Percentiles rank a stretch among this genome's conserved stretches.
Conservation (phyloP, 805 yeast species). For the Starmerella tilneyi region DNA sequence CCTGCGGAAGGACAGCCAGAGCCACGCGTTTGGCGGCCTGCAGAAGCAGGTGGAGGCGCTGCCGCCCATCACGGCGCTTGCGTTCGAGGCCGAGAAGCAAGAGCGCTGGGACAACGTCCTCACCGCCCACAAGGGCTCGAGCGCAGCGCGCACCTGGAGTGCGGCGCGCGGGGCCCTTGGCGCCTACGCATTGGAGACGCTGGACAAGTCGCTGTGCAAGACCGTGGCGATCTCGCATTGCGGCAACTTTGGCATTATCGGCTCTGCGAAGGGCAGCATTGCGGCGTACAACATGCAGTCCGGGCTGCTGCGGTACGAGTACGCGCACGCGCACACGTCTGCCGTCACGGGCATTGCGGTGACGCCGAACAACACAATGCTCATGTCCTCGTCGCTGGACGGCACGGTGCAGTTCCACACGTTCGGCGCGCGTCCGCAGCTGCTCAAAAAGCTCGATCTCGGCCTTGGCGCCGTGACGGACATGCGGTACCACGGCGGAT, state of each 20-base stretch:
- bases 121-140: constrained; percentile 77
- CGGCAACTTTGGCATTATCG: constrained; percentile 90
- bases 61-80: constrained; percentile 61
- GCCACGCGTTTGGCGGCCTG: constrained; percentile 83
- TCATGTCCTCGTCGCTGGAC: constrained; percentile 82
- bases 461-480: constrained; percentile 63
- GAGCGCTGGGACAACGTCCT: constrained; percentile 91
- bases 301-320: constrained; percentile 66
- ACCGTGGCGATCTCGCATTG: constrained; percentile 76
- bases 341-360: constrained; percentile 81
- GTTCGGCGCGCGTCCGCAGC: constrained; percentile 41
- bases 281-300: constrained; percentile 85
- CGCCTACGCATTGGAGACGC: constrained; percentile 49
- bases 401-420: constrained; percentile 82
- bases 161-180: constrained; percentile 72
- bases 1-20: constrained; percentile 89
- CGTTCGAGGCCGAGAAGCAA: constrained; percentile 62
- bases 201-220: constrained; percentile 69
- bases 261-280: constrained; percentile 76
- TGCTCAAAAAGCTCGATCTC: constrained; percentile 41
- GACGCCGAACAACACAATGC: constrained; percentile 80
- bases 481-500: constrained; percentile 65
- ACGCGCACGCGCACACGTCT: constrained; percentile 48
- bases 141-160: constrained; percentile 85
- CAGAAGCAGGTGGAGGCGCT: constrained; percentile 41